phyloP scores from a whole-genome alignment of 169 alveolate species.

The Ichthyophthirius multifiliis region DNA sequence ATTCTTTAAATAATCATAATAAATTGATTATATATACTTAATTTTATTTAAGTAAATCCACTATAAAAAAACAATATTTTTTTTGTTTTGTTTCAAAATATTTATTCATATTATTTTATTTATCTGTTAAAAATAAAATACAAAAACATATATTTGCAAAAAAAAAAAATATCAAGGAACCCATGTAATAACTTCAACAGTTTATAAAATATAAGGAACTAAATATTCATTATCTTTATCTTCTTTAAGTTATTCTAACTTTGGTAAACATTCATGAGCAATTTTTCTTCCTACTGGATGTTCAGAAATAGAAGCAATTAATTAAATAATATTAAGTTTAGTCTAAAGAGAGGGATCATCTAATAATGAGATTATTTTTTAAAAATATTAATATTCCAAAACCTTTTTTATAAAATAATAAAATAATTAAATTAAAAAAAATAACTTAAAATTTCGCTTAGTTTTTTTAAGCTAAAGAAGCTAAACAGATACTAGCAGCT shows the following conservation, averaged over 20 bases:
- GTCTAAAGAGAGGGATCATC: slow-evolving; percentile 17
- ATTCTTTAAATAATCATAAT: no score
- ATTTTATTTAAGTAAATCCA: no score
- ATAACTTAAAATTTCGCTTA: slow-evolving; percentile 19
- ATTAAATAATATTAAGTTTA: slow-evolving; percentile 28
- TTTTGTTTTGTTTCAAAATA: no score
- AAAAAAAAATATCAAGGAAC: slow-evolving; percentile 35
- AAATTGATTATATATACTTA: no score
- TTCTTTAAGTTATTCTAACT: not conserved
- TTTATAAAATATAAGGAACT: slow-evolving; percentile 23
- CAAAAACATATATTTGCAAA: no score
- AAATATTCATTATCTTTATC: slow-evolving; percentile 30
- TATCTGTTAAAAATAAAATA: no score
- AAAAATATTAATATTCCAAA: slow-evolving; percentile 32
- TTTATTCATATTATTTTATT: no score
- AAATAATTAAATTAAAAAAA: not conserved
- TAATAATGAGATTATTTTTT: slow-evolving; percentile 10
- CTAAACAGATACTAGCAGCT: slow-evolving; percentile 26
- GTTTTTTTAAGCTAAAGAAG: slow-evolving; percentile 41
- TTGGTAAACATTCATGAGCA: slow-evolving; percentile 19
- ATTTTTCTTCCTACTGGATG: slow-evolving; percentile 43
- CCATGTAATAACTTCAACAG: slow-evolving; percentile 40
- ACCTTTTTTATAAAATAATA: slow-evolving; percentile 4
- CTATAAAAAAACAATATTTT: no score
- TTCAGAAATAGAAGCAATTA: slow-evolving; percentile 36